A percentile compares a stretch with the other conserved stretches of the same genome.
phyloP scores from a whole-genome alignment of 225 moss, liverwort and hornwort species.

The Polytrichum formosum region DNA sequence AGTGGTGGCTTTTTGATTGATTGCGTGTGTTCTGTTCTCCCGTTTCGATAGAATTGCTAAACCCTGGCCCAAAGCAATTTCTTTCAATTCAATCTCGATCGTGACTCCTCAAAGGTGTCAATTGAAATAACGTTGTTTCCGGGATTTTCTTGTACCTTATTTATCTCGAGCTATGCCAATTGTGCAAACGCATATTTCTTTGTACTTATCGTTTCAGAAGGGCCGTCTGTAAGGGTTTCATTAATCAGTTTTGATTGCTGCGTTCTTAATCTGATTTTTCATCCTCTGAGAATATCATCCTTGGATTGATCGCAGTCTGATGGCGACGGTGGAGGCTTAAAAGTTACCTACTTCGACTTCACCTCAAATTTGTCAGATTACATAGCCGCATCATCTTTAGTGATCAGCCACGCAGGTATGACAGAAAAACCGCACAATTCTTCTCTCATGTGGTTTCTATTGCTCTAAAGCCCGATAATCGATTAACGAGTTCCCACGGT shows the following conservation, averaged over 20 bases:
- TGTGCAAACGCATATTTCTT: too few relatives aligned
- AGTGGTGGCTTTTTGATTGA: not conserved
- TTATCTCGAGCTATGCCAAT: too few relatives aligned
- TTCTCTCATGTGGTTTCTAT: not conserved
- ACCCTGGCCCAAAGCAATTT: not conserved
- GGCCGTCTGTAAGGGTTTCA: too few relatives aligned
- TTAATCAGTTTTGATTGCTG: too few relatives aligned
- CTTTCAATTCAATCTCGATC: not conserved
- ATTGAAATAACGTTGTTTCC: not conserved
- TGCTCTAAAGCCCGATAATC: too few relatives aligned
- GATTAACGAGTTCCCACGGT: not conserved
- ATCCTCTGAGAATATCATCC: conserved; percentile 5
- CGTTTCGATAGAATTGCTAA: too few relatives aligned
- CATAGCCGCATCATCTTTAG: conserved; percentile 58
- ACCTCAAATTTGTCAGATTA: conserved; percentile 54
- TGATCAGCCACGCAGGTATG: conserved; percentile 68
- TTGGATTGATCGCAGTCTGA: conserved; percentile 38
- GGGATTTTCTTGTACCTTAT: too few relatives aligned
- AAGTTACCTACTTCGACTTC: conserved; percentile 49
- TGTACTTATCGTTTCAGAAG: too few relatives aligned
- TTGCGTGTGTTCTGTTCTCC: not conserved
- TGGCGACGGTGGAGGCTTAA: conserved; percentile 57
- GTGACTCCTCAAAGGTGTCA: not conserved
- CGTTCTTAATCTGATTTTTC: conserved; percentile 10
- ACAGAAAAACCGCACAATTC: not conserved